phyloP scores from a whole-genome alignment of 495 filamentous ascomycete species.

The Aspergillus nidulans region DNA sequence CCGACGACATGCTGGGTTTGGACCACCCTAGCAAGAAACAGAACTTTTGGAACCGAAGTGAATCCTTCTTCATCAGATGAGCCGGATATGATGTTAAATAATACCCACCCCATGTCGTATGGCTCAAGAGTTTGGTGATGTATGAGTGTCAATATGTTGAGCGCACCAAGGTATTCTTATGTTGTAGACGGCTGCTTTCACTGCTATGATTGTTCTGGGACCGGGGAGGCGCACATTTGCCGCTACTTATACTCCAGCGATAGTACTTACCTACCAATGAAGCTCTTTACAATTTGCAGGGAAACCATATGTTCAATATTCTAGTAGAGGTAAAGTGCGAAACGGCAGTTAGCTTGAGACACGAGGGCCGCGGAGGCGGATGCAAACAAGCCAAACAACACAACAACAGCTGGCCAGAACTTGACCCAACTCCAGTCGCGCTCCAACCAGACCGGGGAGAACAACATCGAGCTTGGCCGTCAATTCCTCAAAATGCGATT shows the following conservation, averaged over 20 bases:
- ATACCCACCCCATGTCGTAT: not conserved
- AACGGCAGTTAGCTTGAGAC: not conserved
- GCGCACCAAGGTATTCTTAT: not conserved
- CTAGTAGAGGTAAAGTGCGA: not conserved
- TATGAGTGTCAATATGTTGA: not conserved
- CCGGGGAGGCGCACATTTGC: not conserved
- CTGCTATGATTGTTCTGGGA: not conserved
- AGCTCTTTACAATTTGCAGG: not conserved
- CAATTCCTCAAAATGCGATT: conserved; percentile 35
- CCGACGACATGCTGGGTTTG: conserved; percentile 80
- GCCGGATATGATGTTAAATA: conserved; percentile 8
- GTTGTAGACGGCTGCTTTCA: not conserved
- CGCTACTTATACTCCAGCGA: not conserved
- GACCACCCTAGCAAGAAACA: conserved; percentile 80
- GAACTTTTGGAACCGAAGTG: conserved; percentile 54
- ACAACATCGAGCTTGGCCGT: conserved; percentile 10
- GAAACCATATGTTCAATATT: no score
- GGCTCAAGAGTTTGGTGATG: not conserved
- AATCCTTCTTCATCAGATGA: conserved; percentile 64
- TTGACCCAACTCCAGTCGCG: conserved; percentile 17
- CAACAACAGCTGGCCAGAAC: conserved; percentile 37
- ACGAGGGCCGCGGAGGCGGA: not conserved
- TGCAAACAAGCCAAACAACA: conserved; percentile 41
- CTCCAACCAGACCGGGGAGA: conserved; percentile 4
- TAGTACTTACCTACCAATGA: not conserved